Evolutionary conservation across 371 early-diverging fungal species (phyloP).

Genomic region (Zychaea mexicana): DNA sequence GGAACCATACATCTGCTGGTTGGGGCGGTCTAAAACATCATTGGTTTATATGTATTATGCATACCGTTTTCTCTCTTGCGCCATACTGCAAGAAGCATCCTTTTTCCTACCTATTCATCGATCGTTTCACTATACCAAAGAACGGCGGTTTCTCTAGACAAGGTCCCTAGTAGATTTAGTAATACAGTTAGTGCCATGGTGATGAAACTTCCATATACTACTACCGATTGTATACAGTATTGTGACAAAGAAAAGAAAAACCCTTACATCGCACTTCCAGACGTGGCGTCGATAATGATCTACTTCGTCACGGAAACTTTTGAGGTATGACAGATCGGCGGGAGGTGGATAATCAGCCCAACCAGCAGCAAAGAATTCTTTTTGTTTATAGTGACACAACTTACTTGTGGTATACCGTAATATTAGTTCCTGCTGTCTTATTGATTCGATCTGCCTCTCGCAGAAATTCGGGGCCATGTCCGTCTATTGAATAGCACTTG

Average conservation of each 20-base stretch:
- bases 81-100: no score
- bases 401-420: slow-evolving; percentile 63
- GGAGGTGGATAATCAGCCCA: neutral
- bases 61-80: no score
- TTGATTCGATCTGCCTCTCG: slow-evolving; percentile 57
- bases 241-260: no score
- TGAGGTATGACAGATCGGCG: no score
- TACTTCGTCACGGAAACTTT: slow-evolving; percentile 65
- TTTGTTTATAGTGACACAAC: neutral
- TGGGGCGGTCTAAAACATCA: neutral
- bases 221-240: no score
- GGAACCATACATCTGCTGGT: neutral
- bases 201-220: no score
- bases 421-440: slow-evolving; percentile 47
- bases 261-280: slow-evolving; percentile 61
- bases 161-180: no score
- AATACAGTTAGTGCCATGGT: no score
- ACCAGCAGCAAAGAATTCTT: neutral
- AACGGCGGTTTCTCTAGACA: slow-evolving; percentile 63
- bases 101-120: slow-evolving; percentile 60
- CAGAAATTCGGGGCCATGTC: slow-evolving; percentile 55
- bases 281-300: slow-evolving; percentile 62
- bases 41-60: neutral
- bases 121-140: slow-evolving; percentile 60
- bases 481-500: slow-evolving; percentile 38